Percentiles rank a stretch among this genome's conserved stretches.
phyloP scores from a whole-genome alignment of 352 stramenopile genomes.

The Proteromonas lacertae region DNA sequence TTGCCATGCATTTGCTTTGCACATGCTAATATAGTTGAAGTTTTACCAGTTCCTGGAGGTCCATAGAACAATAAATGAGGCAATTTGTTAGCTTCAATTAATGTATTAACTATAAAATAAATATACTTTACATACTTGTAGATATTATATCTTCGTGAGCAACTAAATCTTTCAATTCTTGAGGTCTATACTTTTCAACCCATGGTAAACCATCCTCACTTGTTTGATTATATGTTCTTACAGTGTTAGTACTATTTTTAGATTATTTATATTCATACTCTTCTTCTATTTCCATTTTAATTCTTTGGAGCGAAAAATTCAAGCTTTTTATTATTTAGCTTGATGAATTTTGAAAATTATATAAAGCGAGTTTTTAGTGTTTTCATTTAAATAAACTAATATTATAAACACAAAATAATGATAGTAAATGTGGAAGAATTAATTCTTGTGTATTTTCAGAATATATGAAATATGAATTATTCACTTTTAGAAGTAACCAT shows the following conservation, averaged over 20 bases:
- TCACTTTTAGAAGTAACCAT: no score
- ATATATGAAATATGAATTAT: no score
- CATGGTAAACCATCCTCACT: slow-evolving; percentile 24
- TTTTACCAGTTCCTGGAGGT: slow-evolving; percentile 67
- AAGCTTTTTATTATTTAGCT: no score
- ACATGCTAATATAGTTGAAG: slow-evolving; percentile 75
- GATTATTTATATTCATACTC: not conserved
- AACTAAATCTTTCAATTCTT: slow-evolving; percentile 62
- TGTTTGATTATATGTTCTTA: not conserved
- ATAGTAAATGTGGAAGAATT: no score
- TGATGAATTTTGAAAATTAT: no score
- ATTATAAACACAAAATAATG: no score
- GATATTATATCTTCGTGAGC: slow-evolving; percentile 79
- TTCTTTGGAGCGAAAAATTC: no score
- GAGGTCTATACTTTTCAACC: slow-evolving; percentile 90
- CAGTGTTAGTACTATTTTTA: not conserved
- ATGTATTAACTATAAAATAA: slow-evolving; percentile 27
- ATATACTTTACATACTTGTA: slow-evolving; percentile 15
- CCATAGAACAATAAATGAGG: slow-evolving; percentile 86
- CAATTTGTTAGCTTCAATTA: slow-evolving; percentile 78
- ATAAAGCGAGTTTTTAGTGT: no score
- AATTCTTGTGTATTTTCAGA: no score
- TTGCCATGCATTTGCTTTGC: slow-evolving; percentile 71
- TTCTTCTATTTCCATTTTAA: not conserved
- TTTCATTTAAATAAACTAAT: no score